These are phyloP conservation scores for Athelia sp. DNA, from an alignment of 1,284 basidiomycete species.

Conservation along the genomic window DNA sequence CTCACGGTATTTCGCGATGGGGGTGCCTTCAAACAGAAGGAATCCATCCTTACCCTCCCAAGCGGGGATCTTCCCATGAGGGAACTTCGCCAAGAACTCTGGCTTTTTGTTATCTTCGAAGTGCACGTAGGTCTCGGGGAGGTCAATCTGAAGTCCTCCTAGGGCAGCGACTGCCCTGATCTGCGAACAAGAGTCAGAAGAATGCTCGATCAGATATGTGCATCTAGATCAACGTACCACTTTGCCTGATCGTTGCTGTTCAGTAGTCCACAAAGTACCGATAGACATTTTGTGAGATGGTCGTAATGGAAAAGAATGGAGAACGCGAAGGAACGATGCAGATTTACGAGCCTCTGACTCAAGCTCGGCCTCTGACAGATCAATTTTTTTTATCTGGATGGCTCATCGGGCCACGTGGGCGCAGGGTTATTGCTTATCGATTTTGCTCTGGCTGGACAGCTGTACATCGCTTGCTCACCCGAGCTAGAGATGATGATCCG, in stretches of 20 bases:
- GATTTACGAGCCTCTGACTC: too few species aligned
- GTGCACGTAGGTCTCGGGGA: constrained; percentile 55
- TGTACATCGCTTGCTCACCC: too few species aligned
- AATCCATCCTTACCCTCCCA: constrained; percentile 79
- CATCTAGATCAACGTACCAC: constrained; percentile 37
- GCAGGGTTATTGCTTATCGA: too few species aligned
- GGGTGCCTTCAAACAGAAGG: constrained; percentile 71
- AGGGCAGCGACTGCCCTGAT: constrained; percentile 71
- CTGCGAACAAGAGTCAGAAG: constrained; percentile 28
- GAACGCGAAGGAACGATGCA: too few species aligned
- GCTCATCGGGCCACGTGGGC: too few species aligned
- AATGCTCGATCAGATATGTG: neutral
- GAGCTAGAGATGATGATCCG: too few species aligned
- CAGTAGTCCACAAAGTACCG: constrained; percentile 57
- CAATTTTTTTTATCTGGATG: too few species aligned
- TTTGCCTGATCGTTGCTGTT: constrained; percentile 38
- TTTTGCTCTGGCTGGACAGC: too few species aligned
- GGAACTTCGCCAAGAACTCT: constrained; percentile 78
- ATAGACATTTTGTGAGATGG: constrained; percentile 38
- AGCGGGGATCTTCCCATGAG: constrained; percentile 82
- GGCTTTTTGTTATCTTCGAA: constrained; percentile 74
- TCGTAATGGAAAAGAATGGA: neutral
- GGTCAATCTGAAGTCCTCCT: constrained; percentile 64
- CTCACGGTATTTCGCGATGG: constrained; percentile 90
- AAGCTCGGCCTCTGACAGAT: too few species aligned